A percentile compares a stretch with the other conserved stretches of the same genome.
Evolutionary conservation across 2,329 filamentous ascomycete species (phyloP).

Genomic region (Colletotrichum orchidophilum): DNA sequence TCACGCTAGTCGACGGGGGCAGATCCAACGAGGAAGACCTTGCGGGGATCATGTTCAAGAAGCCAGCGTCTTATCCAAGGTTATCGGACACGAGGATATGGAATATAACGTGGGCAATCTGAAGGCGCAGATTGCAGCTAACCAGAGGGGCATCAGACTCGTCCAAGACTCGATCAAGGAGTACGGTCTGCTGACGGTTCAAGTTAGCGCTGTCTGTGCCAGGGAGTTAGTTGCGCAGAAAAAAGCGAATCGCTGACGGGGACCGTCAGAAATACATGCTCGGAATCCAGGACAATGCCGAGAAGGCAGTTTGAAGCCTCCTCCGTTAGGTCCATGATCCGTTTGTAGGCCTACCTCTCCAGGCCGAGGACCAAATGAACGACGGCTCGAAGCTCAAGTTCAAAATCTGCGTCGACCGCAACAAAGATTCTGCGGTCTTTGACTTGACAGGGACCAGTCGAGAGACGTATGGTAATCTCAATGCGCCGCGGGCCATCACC

Average conservation of each 20-base stretch:
- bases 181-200: conserved; percentile 67
- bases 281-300: conserved; percentile 25
- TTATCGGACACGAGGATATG: conserved; percentile 43
- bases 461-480: conserved; percentile 46
- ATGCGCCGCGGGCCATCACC: conserved; percentile 40
- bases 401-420: conserved; percentile 40
- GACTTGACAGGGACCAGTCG: conserved; percentile 59
- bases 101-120: background rate
- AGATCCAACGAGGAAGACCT: conserved; percentile 83
- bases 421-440: conserved; percentile 59
- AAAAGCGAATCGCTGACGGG: background rate
- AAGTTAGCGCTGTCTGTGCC: background rate
- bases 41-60: conserved; percentile 74
- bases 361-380: conserved; percentile 80
- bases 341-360: conserved; percentile 77
- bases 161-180: conserved; percentile 81
- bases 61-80: conserved; percentile 77
- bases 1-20: conserved; percentile 78
- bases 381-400: conserved; percentile 52
- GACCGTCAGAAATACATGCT: conserved; percentile 17
- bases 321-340: conserved; percentile 54
- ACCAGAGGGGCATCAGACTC: conserved; percentile 83
- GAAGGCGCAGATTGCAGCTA: conserved; percentile 62
- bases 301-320: conserved; percentile 9
- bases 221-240: rapidly evolving